phyloP scores from a whole-genome alignment of 2,329 filamentous ascomycete genomes.

The Pseudogymnoascus sp. region DNA sequence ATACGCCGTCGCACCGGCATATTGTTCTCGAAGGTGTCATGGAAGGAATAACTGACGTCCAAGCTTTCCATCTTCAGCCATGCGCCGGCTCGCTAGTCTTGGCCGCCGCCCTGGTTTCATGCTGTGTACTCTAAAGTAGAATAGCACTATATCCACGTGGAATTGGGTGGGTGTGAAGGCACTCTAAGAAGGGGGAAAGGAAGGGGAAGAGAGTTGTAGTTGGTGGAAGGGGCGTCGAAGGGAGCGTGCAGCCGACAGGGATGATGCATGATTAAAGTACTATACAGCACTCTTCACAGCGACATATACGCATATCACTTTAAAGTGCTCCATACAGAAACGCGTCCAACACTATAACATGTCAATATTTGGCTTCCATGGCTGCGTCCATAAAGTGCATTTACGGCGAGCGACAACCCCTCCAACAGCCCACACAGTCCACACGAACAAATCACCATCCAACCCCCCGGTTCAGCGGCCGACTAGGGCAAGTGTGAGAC shows the following conservation, averaged over 20 bases:
- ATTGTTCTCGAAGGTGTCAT: conserved; percentile 7
- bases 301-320: background rate
- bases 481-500: background rate
- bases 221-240: background rate
- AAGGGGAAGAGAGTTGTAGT: background rate
- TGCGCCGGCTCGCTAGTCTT: background rate
- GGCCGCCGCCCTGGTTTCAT: background rate
- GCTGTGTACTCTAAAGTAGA: background rate
- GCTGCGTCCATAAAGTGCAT: background rate
- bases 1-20: background rate
- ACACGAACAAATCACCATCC: background rate
- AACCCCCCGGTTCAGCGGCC: background rate
- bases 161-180: background rate
- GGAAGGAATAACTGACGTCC: background rate
- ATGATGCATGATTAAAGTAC: background rate
- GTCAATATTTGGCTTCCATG: background rate
- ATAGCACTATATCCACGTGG: background rate
- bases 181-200: background rate
- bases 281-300: background rate
- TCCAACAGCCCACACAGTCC: background rate
- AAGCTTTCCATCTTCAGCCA: background rate
- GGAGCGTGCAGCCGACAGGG: background rate
- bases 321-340: background rate
- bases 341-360: background rate
- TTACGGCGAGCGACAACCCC: background rate